phyloP scores from a whole-genome alignment of 768 basidiomycete genomes.

The Coprinellus micaceus region DNA sequence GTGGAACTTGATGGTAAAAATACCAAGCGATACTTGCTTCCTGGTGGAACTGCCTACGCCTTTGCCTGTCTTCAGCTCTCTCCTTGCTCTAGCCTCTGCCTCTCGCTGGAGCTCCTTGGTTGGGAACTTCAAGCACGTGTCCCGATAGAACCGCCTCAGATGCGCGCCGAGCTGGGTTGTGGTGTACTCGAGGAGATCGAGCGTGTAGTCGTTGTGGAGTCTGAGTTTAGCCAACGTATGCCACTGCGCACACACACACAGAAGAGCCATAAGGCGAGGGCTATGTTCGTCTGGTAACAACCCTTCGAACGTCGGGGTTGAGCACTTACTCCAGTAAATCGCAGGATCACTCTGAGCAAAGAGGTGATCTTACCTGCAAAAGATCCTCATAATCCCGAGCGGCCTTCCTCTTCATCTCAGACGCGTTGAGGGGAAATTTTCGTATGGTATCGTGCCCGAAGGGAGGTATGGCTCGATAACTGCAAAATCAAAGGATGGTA shows the following conservation, averaged over 20 bases:
- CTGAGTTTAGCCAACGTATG: slow-evolving; percentile 10
- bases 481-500: background rate
- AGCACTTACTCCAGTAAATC: background rate
- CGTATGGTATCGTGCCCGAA: slow-evolving; percentile 23
- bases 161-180: background rate
- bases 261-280: background rate
- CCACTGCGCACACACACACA: slow-evolving; percentile 4
- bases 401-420: slow-evolving; percentile 23
- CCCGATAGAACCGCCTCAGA: background rate
- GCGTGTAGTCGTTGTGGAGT: slow-evolving; percentile 6
- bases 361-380: slow-evolving; percentile 23
- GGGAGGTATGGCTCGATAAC: slow-evolving; percentile 12
- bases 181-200: slow-evolving; percentile 1
- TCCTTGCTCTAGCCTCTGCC: background rate
- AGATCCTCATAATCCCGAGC: slow-evolving; percentile 33
- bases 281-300: slow-evolving; percentile 2
- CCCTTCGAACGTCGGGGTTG: slow-evolving; percentile 7
- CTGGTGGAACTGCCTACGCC: background rate
- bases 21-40: background rate
- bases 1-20: slow-evolving; percentile 12
- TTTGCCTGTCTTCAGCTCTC: background rate
- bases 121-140: background rate
- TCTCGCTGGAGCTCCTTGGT: slow-evolving; percentile 2
- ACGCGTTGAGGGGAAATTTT: slow-evolving; percentile 21
- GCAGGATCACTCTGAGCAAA: background rate